Conservation (phyloP, 441 rosid genomes). For the Euphorbia celastroides region DNA sequence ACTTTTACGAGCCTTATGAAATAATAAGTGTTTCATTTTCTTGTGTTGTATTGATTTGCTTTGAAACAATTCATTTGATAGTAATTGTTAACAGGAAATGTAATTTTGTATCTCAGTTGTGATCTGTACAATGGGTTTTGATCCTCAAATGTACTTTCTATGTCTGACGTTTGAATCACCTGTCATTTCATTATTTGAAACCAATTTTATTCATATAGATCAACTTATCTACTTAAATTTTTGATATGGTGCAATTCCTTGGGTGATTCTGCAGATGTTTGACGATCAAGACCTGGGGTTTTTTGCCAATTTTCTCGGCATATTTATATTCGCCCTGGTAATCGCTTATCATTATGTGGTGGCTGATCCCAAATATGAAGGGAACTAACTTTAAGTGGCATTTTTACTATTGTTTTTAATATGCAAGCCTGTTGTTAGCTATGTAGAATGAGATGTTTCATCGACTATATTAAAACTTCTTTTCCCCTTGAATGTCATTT, state of each 20-base stretch:
- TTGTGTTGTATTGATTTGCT: background rate
- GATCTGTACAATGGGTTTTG: background rate
- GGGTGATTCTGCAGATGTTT: constrained; percentile 49
- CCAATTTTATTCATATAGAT: background rate
- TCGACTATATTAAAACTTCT: constrained; percentile 2
- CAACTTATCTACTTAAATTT: background rate
- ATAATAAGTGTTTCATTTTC: background rate
- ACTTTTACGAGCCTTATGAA: no score
- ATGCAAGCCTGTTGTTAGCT: background rate
- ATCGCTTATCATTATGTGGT: constrained; percentile 76
- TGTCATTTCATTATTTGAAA: background rate
- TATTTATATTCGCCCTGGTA: constrained; percentile 67
- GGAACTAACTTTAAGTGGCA: constrained; percentile 22
- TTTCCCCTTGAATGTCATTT: background rate
- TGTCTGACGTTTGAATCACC: background rate
- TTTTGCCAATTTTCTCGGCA: constrained; percentile 77
- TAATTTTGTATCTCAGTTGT: background rate
- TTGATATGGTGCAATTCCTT: background rate
- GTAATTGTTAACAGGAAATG: background rate
- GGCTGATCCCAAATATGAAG: constrained; percentile 81
- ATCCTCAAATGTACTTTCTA: background rate
- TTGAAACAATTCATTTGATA: background rate
- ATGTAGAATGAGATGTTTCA: background rate
- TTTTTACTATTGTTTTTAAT: background rate
- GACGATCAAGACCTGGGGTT: constrained; percentile 82